phyloP scores from a whole-genome alignment of 306 rosid species.

The Oemleria cerasiformis region DNA sequence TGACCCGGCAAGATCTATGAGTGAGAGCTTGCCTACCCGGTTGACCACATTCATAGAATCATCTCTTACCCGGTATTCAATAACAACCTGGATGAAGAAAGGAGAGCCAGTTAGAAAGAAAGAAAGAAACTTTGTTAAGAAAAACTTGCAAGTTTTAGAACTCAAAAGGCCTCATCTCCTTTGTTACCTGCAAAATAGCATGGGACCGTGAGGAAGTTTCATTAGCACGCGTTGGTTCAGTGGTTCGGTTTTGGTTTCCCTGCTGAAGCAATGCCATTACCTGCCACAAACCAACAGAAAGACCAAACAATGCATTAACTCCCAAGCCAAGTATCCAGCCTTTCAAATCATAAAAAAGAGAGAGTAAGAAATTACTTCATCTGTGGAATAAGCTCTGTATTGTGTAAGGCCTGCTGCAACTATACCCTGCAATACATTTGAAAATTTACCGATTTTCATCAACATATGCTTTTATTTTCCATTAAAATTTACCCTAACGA shows the following conservation, averaged over 20 bases:
- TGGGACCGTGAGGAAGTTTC: constrained; percentile 98
- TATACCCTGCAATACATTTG: constrained; percentile 58
- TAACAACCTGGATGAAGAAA: constrained; percentile 55
- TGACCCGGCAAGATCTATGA: constrained; percentile 96
- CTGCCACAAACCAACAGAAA: constrained; percentile 42
- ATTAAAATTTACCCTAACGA: background rate
- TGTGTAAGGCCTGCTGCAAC: constrained; percentile 94
- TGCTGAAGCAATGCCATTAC: constrained; percentile 96
- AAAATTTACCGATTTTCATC: constrained; percentile 14
- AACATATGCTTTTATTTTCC: background rate
- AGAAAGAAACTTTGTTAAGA: background rate
- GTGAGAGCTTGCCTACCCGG: constrained; percentile 86
- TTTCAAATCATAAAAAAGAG: background rate
- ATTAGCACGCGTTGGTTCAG: constrained; percentile 92
- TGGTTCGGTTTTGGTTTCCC: constrained; percentile 89
- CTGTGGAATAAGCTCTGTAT: constrained; percentile 92
- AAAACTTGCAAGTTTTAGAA: too few relatives aligned
- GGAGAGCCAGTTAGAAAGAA: background rate
- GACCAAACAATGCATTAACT: constrained; percentile 9
- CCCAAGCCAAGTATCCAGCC: constrained; percentile 3
- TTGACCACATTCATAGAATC: constrained; percentile 60
- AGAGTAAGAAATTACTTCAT: constrained; percentile 59
- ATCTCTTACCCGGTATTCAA: constrained; percentile 81
- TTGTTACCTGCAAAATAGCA: constrained; percentile 86
- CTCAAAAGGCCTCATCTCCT: background rate